Base-by-base conservation (phyloP, 495 filamentous ascomycete species). In the Hyphodiscus hymeniophilus region DNA sequence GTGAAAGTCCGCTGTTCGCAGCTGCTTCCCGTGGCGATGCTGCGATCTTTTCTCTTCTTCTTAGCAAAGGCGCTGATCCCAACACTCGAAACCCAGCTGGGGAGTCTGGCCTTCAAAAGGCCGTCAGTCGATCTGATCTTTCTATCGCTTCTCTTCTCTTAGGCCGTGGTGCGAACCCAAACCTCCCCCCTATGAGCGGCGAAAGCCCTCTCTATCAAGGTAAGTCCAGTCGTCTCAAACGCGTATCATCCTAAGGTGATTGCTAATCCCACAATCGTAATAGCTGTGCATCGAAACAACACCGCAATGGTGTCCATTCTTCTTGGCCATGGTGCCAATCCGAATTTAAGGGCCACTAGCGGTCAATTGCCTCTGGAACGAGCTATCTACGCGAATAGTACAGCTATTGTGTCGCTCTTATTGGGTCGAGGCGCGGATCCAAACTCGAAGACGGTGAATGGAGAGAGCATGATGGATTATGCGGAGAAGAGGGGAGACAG, bases 131-230 rank as follows among this genome's bases (percentile, higher is more conserved):
- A 8, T 17, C 17, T n/a, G 18, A 34, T 26, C 28, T 32, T 7
- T 38, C 45, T 3, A 28, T 38, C 8, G 33, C 28, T 12, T 47
- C 45, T 3, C 22, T 47, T 4, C 30, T 47, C 7, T n/a, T 47
- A 7, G 31, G 45, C 5, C 22, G 16, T 3, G 34, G 45, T 13
- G 45, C 45, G 18, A 36, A 47, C n/a, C 16, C 45, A 10, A 23
- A 47, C 5, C 16, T 38, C 26, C n/a, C 20, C 13, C 3, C 4
- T 23, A 13, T 18, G n/a, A 39, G 34, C 16, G 22, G 45, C 5
- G 45, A 47, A 35, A 47, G 31, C 20, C 45, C 18, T 35, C 45
- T 23, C 23, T 47, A 26, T 39, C 20, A 23, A 31, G 41, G 34
- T 38, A 4, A 15, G 34, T 38, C n/a, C n/a, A n/a, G n/a, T n/a